Evolutionary conservation across 1,284 basidiomycete species (phyloP).

Genomic region (Chalciporus sp.): DNA sequence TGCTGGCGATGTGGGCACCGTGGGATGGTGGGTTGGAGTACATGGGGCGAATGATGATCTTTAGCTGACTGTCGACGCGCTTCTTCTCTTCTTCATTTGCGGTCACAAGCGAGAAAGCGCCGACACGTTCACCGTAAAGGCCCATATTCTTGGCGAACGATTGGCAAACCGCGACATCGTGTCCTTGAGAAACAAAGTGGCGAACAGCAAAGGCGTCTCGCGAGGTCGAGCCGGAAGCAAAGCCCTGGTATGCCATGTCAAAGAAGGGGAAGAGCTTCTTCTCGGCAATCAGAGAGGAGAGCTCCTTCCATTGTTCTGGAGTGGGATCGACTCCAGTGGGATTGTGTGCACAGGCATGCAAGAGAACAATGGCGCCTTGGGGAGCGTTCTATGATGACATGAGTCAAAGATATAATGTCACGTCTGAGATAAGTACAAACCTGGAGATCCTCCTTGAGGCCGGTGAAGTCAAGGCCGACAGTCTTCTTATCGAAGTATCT

Average conservation of each 20-base stretch:
- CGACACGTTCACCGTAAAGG: slow-evolving; percentile 95
- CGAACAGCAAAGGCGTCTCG: slow-evolving; percentile 95
- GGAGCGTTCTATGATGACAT: slow-evolving; percentile 61
- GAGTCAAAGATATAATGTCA: neutral
- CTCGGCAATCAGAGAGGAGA: slow-evolving; percentile 87
- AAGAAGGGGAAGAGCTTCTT: slow-evolving; percentile 92
- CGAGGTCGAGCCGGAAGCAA: slow-evolving; percentile 87
- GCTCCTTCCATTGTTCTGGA: slow-evolving; percentile 89
- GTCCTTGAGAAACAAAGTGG: slow-evolving; percentile 89
- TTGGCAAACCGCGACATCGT: slow-evolving; percentile 86
- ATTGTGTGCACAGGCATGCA: slow-evolving; percentile 97
- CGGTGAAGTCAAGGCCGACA: slow-evolving; percentile 92
- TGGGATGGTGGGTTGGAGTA: slow-evolving; percentile 99
- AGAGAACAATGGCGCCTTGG: slow-evolving; percentile 78
- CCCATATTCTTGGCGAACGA: slow-evolving; percentile 99
- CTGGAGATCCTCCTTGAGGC: slow-evolving; percentile 86
- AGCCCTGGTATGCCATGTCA: slow-evolving; percentile 97
- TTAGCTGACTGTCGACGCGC: slow-evolving; percentile 90
- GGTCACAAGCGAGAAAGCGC: slow-evolving; percentile 88
- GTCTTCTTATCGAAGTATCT: slow-evolving; percentile 95
- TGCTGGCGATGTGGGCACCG: slow-evolving; percentile 89
- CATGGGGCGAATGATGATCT: slow-evolving; percentile 96
- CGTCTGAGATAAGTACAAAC: slow-evolving; percentile 41
- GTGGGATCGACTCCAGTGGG: slow-evolving; percentile 98
- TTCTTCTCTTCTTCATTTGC: slow-evolving; percentile 81